These are phyloP conservation scores for Phragmites australis DNA, from an alignment of 176 grass and related monocot species.

Conservation along the genomic window DNA sequence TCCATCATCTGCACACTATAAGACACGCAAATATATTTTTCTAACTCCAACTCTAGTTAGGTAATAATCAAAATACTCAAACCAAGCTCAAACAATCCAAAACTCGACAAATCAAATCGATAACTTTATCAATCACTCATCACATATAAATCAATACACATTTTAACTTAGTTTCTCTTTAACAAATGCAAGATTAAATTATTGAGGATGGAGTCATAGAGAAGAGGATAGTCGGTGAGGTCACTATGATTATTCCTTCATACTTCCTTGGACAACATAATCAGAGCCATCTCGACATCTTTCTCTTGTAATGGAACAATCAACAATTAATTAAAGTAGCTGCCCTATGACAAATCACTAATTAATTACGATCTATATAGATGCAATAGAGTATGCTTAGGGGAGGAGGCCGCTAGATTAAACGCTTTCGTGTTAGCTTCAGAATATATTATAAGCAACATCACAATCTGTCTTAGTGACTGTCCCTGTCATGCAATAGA, in stretches of 20 bases:
- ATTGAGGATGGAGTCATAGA: slow-evolving; percentile 36
- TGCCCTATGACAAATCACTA: slow-evolving; percentile 30
- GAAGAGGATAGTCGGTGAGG: slow-evolving; percentile 40
- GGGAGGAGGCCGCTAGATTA: slow-evolving; percentile 10
- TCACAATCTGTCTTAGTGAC: slow-evolving; percentile 43
- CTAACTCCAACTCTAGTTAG: too few species aligned
- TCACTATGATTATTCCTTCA: slow-evolving; percentile 46
- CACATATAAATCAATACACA: too few species aligned
- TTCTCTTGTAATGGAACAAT: slow-evolving; percentile 63
- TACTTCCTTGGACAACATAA: slow-evolving; percentile 52
- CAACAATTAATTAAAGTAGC: slow-evolving; percentile 30
- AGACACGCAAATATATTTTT: too few species aligned
- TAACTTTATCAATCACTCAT: too few species aligned
- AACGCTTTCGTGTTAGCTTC: slow-evolving; percentile 32
- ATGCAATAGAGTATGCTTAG: slow-evolving; percentile 23
- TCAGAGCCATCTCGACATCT: slow-evolving; percentile 47
- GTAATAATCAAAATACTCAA: too few species aligned
- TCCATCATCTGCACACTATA: too few species aligned
- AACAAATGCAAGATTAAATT: too few species aligned
- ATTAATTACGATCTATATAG: slow-evolving; percentile 40
- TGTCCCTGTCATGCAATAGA: slow-evolving; percentile 53
- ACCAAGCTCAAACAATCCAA: too few species aligned
- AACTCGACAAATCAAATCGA: too few species aligned
- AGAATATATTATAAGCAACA: slow-evolving; percentile 40
- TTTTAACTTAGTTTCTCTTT: too few species aligned